Evolutionary conservation across 1,284 basidiomycete species (phyloP).

Genomic region (Boletus holoroseus): DNA sequence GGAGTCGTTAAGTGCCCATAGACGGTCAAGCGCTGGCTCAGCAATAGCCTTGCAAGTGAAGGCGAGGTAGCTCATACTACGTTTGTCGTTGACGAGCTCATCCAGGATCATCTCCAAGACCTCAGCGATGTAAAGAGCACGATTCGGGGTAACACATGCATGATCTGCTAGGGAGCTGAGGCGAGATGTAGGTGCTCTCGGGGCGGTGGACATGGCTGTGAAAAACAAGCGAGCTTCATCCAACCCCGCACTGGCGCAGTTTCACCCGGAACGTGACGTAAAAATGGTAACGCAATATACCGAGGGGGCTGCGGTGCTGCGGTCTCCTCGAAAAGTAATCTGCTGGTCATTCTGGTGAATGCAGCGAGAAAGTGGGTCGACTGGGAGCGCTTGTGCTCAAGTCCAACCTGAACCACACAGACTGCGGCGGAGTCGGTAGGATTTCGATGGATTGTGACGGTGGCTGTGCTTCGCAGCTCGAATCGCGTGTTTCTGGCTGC

Average conservation of each 20-base stretch:
- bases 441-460: background rate
- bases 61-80: conserved; percentile 25
- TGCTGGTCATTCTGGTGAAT: background rate
- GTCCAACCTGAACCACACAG: background rate
- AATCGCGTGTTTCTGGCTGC: conserved; percentile 27
- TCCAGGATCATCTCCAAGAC: conserved; percentile 28
- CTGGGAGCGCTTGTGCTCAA: background rate
- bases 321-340: background rate
- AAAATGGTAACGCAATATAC: conserved; percentile 6
- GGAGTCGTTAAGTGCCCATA: conserved; percentile 29
- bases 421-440: too few relatives aligned
- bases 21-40: conserved; percentile 26
- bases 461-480: conserved; percentile 27
- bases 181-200: background rate
- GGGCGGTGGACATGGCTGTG: conserved; percentile 10
- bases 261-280: conserved; percentile 10
- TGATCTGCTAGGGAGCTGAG: background rate
- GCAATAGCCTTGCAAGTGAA: conserved; percentile 27
- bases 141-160: background rate
- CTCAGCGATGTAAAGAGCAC: conserved; percentile 23
- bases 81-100: conserved; percentile 20
- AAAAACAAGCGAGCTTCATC: background rate
- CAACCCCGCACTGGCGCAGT: background rate
- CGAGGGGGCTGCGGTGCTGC: background rate
- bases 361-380: background rate